These are phyloP conservation scores for Akebia trifoliata DNA, from an alignment of 164 flowering plant species.

Conservation along the genomic window DNA sequence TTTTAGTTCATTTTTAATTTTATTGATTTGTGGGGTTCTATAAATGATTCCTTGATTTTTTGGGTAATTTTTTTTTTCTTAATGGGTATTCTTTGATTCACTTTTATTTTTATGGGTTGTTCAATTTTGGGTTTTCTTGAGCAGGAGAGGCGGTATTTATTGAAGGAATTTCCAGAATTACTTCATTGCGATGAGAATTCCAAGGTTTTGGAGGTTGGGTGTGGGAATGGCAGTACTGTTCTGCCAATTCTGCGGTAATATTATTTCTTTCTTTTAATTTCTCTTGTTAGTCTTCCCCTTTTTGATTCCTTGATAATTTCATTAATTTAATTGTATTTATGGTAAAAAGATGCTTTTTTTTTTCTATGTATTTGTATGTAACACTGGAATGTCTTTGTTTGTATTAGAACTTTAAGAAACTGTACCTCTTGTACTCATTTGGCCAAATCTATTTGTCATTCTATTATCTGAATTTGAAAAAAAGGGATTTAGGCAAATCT, in stretches of 20 bases:
- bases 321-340: too few relatives aligned
- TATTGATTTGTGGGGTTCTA: too few relatives aligned
- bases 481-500: too few relatives aligned
- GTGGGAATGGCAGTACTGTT: slow-evolving; percentile 92
- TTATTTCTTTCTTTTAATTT: background rate
- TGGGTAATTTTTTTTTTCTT: background rate
- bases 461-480: too few relatives aligned
- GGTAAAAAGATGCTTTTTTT: background rate
- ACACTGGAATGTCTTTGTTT: too few relatives aligned
- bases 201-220: slow-evolving; percentile 87
- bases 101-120: background rate
- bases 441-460: too few relatives aligned
- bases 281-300: background rate
- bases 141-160: slow-evolving; percentile 86
- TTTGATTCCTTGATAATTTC: background rate
- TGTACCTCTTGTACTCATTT: too few relatives aligned
- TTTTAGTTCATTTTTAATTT: too few relatives aligned
- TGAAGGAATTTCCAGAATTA: slow-evolving; percentile 85
- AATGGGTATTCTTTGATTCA: background rate
- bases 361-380: too few relatives aligned
- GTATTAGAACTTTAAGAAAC: too few relatives aligned
- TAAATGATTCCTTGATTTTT: too few relatives aligned
- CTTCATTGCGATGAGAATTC: slow-evolving; percentile 37
- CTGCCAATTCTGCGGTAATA: slow-evolving; percentile 74
- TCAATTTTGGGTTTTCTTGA: background rate